Base-by-base conservation (phyloP, 768 basidiomycete genomes). In the Amanita rubescens region DNA sequence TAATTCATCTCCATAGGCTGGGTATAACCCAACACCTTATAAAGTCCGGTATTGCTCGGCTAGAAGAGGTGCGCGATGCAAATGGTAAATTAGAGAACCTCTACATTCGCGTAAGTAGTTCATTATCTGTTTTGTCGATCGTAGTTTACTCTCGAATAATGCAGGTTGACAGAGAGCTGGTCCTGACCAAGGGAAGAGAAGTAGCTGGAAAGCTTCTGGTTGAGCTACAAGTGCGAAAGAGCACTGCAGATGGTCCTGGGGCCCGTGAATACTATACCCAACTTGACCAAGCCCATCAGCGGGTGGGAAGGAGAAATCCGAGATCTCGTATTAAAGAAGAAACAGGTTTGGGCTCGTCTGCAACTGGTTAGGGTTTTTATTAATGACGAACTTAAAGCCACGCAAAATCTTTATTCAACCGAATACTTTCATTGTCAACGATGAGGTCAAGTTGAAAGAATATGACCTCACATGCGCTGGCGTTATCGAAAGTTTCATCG, bases 401-500 rank as follows among this genome's bases (percentile, higher is more conserved):
- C 81, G 91, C 54, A 93, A 90, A 67, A 76, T 90, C 15, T 87
- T 93, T 67, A 83, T 90, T 3, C 91, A 90, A 66, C 87, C 89
- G 2, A 92, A 87, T 61, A 90, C 90, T 12, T 71, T 83, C 59
- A 59, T 91, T 45, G 77, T 77, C 49, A 70, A 81, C 58, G 83
- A 72, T 24, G 80, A 89, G 59, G 87, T 90, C 24, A 71, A 81
- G 50, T 69, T 94, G 55, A 88, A 82, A 65, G 90, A 93, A 61
- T 92, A 92, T 63, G 80, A 87, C 8, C 68, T 87, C 52, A 89
- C 84, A 0, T 62, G 79, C 1, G 82, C 76, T 19, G 92, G 91
- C 30, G 75, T 83, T 32, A 88, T 94, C 50, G 78, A 90, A 68
- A 88, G 87, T 60, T 87, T 86, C 69, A 81, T 94, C 55, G 90